Percentiles rank a stretch among this genome's conserved stretches.
These are phyloP conservation scores for Lupinus albus DNA, from an alignment of 306 rosid species.

Conservation along the genomic window DNA sequence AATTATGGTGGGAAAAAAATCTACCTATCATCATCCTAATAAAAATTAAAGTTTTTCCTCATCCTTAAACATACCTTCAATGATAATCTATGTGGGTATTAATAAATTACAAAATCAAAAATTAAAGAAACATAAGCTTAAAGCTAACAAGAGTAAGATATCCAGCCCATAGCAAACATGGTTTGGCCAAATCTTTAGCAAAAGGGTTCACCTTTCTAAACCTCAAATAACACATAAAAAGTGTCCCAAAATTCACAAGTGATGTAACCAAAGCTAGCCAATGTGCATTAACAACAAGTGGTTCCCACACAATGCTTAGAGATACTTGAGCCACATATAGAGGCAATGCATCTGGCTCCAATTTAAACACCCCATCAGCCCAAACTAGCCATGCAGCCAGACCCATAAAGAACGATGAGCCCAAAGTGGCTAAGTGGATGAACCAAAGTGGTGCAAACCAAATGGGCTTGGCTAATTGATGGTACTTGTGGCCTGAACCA, in stretches of 20 bases:
- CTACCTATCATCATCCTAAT: background rate
- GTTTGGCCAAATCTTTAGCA: conserved; percentile 62
- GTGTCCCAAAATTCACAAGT: conserved; percentile 47
- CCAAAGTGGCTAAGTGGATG: conserved; percentile 51
- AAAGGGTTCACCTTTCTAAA: conserved; percentile 59
- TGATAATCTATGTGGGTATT: conserved; percentile 4
- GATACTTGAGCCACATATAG: conserved; percentile 55
- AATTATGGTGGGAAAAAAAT: too few relatives aligned
- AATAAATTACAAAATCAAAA: conserved; percentile 3
- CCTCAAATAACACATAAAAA: conserved; percentile 46
- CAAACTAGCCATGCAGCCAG: conserved; percentile 77
- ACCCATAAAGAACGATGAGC: conserved; percentile 62
- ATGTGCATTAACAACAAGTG: conserved; percentile 45
- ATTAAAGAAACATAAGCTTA: conserved; percentile 41
- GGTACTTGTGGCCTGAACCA: conserved; percentile 52
- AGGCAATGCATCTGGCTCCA: conserved; percentile 45
- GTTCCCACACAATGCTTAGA: conserved; percentile 63
- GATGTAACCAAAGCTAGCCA: conserved; percentile 45
- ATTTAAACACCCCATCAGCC: conserved; percentile 74
- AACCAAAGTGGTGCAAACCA: conserved; percentile 75
- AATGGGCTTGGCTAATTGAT: conserved; percentile 41
- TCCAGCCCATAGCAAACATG: conserved; percentile 48
- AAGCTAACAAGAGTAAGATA: conserved; percentile 51
- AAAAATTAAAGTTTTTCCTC: background rate
- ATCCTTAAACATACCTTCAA: background rate